Evolutionary conservation across 78 protist genomes (phyloP).

Genomic region (Reticulomyxa filosa): DNA sequence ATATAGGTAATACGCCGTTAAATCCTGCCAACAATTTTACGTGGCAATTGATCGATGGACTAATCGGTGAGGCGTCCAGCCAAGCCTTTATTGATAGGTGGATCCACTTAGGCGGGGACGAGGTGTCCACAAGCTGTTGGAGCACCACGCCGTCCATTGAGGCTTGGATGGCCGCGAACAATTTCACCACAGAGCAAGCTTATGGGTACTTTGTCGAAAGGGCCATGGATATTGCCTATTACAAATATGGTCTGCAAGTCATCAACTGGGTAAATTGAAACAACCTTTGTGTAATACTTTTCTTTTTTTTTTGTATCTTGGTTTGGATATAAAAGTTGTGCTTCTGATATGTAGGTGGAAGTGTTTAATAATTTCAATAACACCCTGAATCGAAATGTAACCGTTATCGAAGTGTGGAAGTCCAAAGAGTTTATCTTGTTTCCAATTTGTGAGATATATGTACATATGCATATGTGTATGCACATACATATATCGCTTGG

Average conservation of each 20-base stretch:
- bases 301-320: background rate
- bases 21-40: constrained; percentile 23
- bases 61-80: background rate
- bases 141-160: background rate
- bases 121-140: constrained; percentile 69
- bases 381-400: no score
- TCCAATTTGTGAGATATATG: no score
- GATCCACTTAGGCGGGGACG: constrained; percentile 56
- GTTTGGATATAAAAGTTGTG: no score
- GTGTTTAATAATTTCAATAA: no score
- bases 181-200: constrained; percentile 2
- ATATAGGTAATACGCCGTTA: no score
- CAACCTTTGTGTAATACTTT: background rate
- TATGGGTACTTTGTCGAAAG: constrained; percentile 19
- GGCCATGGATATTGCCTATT: constrained; percentile 8
- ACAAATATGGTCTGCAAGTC: background rate
- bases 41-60: background rate
- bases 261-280: background rate
- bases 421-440: no score
- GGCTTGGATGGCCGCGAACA: constrained; percentile 29
- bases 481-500: no score
- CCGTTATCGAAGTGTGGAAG: no score
- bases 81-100: constrained; percentile 21
- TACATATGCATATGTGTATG: no score
- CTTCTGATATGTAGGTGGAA: no score